Evolutionary conservation across 768 basidiomycete species (phyloP).

Genomic region (Lepiota brunneoincarnata): DNA sequence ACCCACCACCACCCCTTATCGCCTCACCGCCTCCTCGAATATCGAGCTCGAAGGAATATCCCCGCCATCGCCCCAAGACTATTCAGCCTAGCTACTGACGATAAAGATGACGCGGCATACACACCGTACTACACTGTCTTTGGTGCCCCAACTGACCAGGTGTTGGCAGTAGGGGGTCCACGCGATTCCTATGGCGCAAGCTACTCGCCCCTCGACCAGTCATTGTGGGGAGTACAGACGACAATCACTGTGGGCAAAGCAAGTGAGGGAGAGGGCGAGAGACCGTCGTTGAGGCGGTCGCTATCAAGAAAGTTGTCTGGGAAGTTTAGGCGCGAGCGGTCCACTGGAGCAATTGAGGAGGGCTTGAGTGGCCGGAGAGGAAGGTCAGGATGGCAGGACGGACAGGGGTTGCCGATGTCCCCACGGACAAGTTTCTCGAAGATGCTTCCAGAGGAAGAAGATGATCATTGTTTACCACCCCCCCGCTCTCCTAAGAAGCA

Average conservation of each 20-base stretch:
- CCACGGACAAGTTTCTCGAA: background rate
- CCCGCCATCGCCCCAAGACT: background rate
- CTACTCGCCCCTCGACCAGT: background rate
- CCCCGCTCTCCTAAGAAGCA: constrained; percentile 6
- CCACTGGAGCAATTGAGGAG: background rate
- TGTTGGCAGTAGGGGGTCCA: background rate
- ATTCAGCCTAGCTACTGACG: background rate
- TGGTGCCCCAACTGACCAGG: constrained; percentile 1
- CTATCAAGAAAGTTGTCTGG: constrained; percentile 7
- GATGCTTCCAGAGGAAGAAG: background rate
- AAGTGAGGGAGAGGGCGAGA: background rate
- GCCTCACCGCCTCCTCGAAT: background rate
- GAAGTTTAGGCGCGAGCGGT: constrained; percentile 2
- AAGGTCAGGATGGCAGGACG: background rate
- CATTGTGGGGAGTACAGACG: background rate
- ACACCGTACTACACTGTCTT: constrained; percentile 8
- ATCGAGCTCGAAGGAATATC: background rate
- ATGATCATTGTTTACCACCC: constrained; percentile 1
- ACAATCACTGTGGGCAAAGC: background rate
- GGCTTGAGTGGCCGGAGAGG: background rate
- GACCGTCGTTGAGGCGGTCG: background rate
- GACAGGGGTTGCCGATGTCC: background rate
- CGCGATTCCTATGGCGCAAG: constrained; percentile 1
- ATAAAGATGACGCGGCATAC: background rate
- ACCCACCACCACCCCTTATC: background rate